Evolutionary conservation across 768 basidiomycete species (phyloP).

Genomic region (Leccinum uliginosum): DNA sequence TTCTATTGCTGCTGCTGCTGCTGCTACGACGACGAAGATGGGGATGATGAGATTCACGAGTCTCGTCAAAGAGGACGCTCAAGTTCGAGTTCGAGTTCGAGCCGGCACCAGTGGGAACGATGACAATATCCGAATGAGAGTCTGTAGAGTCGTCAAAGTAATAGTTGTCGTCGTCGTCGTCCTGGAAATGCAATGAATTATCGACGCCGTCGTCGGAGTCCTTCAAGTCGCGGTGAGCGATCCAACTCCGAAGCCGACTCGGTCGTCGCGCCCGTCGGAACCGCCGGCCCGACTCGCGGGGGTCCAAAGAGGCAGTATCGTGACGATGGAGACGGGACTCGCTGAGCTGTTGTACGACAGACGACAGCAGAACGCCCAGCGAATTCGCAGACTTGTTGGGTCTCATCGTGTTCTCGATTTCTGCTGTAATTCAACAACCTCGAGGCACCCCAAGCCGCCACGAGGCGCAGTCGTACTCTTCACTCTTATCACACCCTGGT

Average conservation of each 20-base stretch:
- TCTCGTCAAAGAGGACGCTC: background rate
- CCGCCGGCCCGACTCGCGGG: background rate
- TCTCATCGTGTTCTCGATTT: background rate
- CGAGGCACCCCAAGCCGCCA: slow-evolving; percentile 5
- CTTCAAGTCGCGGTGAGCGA: background rate
- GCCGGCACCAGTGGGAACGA: background rate
- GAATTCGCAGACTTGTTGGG: background rate
- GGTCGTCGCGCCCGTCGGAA: slow-evolving; percentile 3
- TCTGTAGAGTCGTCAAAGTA: slow-evolving; percentile 6
- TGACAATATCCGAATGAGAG: background rate
- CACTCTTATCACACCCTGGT: background rate
- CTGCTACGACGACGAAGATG: background rate
- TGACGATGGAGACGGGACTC: slow-evolving; percentile 17
- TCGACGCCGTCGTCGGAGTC: slow-evolving; percentile 4
- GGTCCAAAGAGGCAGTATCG: background rate
- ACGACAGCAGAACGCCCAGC: slow-evolving; percentile 12
- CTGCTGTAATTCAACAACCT: background rate
- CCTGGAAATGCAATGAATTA: slow-evolving; percentile 12
- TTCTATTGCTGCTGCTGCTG: background rate
- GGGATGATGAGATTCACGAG: background rate
- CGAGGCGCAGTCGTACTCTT: slow-evolving; percentile 2
- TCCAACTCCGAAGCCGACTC: slow-evolving; percentile 18
- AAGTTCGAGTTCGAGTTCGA: background rate
- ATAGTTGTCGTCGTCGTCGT: slow-evolving; percentile 3
- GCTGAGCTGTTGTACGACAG: slow-evolving; percentile 21